Evolutionary conservation across 169 alveolate species (phyloP).

Genomic region (Plasmodium berghei): DNA sequence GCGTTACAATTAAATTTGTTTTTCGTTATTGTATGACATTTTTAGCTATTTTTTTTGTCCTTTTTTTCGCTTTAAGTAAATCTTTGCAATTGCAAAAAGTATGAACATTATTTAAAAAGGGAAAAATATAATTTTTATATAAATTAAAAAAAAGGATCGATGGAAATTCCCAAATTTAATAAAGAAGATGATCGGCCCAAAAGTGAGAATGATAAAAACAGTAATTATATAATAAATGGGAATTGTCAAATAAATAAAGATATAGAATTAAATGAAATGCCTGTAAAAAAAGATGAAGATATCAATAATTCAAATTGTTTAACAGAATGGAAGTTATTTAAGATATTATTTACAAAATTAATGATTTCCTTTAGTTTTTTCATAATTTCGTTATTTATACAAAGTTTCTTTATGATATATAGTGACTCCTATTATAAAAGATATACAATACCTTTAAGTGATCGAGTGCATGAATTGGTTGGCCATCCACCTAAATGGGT

Average conservation of each 20-base stretch:
- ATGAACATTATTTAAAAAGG: not conserved
- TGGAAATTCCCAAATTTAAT: not conserved
- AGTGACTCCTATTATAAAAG: constrained; percentile 57
- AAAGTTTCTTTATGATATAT: constrained; percentile 65
- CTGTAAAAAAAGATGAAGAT: constrained; percentile 3
- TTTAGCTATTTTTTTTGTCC: constrained; percentile 1
- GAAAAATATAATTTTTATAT: not conserved
- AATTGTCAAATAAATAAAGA: constrained; percentile 35
- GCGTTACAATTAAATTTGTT: too few relatives aligned
- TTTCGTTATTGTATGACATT: too few relatives aligned
- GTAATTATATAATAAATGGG: not conserved
- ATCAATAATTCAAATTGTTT: constrained; percentile 2
- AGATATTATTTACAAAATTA: constrained; percentile 41
- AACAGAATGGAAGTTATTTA: constrained; percentile 37
- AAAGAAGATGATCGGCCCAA: constrained; percentile 8
- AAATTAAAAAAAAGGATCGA: not conserved
- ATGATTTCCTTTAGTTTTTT: constrained; percentile 25
- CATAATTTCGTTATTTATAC: constrained; percentile 43
- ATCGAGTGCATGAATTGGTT: constrained; percentile 36
- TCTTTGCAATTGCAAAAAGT: constrained; percentile 5
- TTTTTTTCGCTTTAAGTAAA: constrained; percentile 9
- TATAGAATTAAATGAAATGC: constrained; percentile 3
- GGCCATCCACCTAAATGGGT: constrained; percentile 41
- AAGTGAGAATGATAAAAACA: constrained; percentile 17
- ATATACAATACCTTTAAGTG: constrained; percentile 44